Evolutionary conservation across 164 flowering plant species (phyloP).

Genomic region (Piper betle): DNA sequence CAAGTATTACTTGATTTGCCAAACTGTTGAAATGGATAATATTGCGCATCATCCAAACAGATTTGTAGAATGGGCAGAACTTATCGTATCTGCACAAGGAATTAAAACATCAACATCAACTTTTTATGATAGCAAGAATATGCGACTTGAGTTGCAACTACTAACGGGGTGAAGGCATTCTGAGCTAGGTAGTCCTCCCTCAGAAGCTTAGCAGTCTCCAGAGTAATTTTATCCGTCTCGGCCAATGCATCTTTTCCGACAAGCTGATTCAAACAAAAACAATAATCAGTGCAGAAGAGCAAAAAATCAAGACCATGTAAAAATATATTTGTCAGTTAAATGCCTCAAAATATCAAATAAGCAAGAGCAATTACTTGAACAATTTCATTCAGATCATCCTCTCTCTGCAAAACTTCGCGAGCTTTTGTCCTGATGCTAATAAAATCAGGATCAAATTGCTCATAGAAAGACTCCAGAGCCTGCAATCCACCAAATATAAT

Average conservation of each 20-base stretch:
- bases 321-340: not conserved
- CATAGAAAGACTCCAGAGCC: constrained; percentile 95
- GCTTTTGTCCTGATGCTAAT: constrained; percentile 97
- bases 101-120: not conserved
- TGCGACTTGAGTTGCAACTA: not conserved
- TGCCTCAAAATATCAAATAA: not conserved
- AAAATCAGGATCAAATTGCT: constrained; percentile 84
- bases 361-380: constrained; percentile 50
- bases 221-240: constrained; percentile 83
- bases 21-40: constrained; percentile 82
- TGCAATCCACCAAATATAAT: constrained; percentile 17
- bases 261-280: constrained; percentile 34
- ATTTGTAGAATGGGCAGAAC: constrained; percentile 96
- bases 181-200: constrained; percentile 99
- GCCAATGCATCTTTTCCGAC: constrained; percentile 99
- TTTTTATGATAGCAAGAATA: not conserved
- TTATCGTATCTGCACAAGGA: constrained; percentile 62
- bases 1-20: constrained; percentile 74
- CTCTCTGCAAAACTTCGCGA: constrained; percentile 94
- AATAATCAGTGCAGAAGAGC: not conserved
- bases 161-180: constrained; percentile 99
- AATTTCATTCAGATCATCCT: constrained; percentile 97
- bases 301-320: not conserved
- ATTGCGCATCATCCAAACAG: constrained; percentile 99
- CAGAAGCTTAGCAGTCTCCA: constrained; percentile 97